Base-by-base conservation (phyloP, 1,139 yeast species). In the Yamadazyma sp. region DNA sequence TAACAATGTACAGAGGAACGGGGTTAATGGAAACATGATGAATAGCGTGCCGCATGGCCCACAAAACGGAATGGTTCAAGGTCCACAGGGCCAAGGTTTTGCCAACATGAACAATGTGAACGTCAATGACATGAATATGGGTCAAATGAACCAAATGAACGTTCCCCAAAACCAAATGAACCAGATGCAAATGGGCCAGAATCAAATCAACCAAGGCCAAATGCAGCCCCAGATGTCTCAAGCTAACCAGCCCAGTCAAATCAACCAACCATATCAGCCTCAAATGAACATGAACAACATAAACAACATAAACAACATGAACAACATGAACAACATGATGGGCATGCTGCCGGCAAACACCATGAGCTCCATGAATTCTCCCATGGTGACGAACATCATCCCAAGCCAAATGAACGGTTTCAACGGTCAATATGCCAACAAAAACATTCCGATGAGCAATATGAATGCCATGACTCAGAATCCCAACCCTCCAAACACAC, bases 361-460 rank as follows among this genome's bases (percentile, higher is more conserved):
- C 30, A 33, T 41, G 40, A 33, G 37, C 23, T 31, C 33, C 28
- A 26, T 42, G 18, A 48, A 45, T 25, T 48, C 51, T 3, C 51
- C 51, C 3, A 48, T 48, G 53, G 37, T 48, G 31, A 34, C 31
- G 5, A 47, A 40, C 18, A 41, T 48, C 42, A 24, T 38, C n/a
- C 49, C 46, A 2, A 35, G 35, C 17, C 46, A 30, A 17, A 34
- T 31, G 38, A 18, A 16, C 17, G 18, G 18, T 17, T 30, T 30
- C 33, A 30, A 30, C 20, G 16, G 24, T 23, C 37, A 27, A 15
- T 16, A 17, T 32, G 10, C 14, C 26, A 27, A 27, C 22, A 17
- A 34, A 20, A 20, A 20, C 32, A 17, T 34, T 17, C 14, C 37
- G 10, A 31, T 27, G 28, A 33, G 8, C 29, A 25, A 18, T 23